A percentile compares a stretch with the other conserved stretches of the same genome.
Conservation (phyloP, 2,329 filamentous ascomycete genomes). For the Fusarium irregulare region DNA sequence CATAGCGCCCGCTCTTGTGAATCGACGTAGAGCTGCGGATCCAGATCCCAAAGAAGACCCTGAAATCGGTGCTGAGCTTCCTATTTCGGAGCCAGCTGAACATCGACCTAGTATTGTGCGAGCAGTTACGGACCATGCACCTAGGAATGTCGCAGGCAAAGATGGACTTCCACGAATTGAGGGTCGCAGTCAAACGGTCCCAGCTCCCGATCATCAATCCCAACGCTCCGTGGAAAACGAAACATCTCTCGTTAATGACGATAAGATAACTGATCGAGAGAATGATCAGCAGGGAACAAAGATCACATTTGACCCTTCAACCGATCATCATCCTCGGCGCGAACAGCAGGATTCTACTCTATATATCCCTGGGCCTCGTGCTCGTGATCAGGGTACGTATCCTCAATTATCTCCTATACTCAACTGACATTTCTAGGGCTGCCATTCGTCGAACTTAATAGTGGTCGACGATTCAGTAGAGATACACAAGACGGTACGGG, state of each 20-base stretch:
- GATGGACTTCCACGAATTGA: constrained; percentile 24
- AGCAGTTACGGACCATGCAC: constrained; percentile 16
- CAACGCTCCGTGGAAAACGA: not conserved
- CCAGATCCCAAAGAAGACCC: constrained; percentile 20
- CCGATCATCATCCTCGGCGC: constrained; percentile 42
- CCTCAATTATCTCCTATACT: not conserved
- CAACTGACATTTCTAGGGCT: constrained; percentile 36
- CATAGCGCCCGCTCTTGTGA: constrained; percentile 34
- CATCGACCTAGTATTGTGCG: constrained; percentile 10
- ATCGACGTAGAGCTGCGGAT: constrained; percentile 7
- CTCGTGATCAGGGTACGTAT: constrained; percentile 46
- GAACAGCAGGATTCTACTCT: constrained; percentile 44
- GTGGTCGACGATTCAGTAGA: constrained; percentile 30
- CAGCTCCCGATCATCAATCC: constrained; percentile 6
- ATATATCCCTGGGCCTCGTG: constrained; percentile 50
- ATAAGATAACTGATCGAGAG: constrained; percentile 3
- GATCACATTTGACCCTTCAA: constrained; percentile 48
- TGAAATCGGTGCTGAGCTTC: constrained; percentile 11
- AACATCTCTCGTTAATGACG: not conserved
- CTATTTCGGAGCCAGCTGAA: not conserved
- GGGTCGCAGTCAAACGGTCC: constrained; percentile 26
- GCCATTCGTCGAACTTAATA: constrained; percentile 45
- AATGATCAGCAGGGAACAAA: constrained; percentile 11
- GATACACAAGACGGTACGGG: constrained; percentile 33
- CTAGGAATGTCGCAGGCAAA: not conserved